Conservation (phyloP, 805 yeast species). For the Naumovozyma baii region DNA sequence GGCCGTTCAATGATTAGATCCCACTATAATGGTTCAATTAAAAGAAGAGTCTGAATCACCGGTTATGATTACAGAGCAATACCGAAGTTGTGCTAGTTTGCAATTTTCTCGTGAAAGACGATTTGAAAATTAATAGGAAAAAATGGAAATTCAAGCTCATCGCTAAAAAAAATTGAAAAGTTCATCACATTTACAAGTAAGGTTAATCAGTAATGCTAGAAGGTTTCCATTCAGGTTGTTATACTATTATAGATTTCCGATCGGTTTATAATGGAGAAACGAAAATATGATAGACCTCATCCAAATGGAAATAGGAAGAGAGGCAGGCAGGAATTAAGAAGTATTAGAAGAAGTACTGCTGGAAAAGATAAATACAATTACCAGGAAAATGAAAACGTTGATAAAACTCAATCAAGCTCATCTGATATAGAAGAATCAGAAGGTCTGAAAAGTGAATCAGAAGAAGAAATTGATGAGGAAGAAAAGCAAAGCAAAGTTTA, state of each 20-base stretch:
- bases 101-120: background rate
- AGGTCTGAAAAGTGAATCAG: constrained; percentile 5
- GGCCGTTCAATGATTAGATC: too few species aligned
- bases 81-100: background rate
- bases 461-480: constrained; percentile 15
- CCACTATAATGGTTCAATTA: too few species aligned
- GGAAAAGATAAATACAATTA: constrained; percentile 3
- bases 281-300: too few species aligned
- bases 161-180: background rate
- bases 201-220: background rate
- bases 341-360: constrained; percentile 44
- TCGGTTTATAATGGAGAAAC: too few species aligned
- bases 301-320: constrained; percentile 18
- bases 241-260: too few species aligned
- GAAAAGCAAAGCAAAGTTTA: constrained; percentile 41
- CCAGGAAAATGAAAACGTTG: constrained; percentile 7
- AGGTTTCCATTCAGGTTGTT: background rate
- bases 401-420: too few species aligned
- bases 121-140: background rate
- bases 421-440: constrained; percentile 9
- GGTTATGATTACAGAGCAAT: background rate
- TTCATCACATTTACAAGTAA: too few species aligned
- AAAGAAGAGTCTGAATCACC: background rate
- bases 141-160: background rate
- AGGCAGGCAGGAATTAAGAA: constrained; percentile 57